phyloP scores from a whole-genome alignment of 2,329 filamentous ascomycete species.

The Hypoxylon sp. region DNA sequence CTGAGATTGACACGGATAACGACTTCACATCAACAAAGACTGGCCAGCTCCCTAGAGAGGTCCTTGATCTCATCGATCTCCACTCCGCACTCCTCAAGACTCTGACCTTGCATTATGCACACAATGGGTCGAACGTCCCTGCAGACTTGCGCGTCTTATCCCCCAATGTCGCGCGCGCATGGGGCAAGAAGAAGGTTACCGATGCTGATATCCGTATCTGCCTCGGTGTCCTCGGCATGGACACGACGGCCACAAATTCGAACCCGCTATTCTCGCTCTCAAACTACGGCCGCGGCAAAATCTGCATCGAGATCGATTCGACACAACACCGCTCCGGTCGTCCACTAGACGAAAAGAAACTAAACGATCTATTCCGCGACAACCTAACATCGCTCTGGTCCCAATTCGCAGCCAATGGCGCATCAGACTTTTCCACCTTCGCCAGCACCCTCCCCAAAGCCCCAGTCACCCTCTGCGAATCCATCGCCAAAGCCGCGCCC shows the following conservation, averaged over 20 bases:
- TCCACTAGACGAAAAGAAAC: slow-evolving; percentile 64
- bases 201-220: slow-evolving; percentile 76
- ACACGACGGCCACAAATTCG: slow-evolving; percentile 50
- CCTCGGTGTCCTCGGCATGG: slow-evolving; percentile 71
- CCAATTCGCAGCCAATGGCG: slow-evolving; percentile 50
- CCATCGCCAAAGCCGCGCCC: slow-evolving; percentile 68
- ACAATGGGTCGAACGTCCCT: slow-evolving; percentile 74
- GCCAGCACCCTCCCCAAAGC: slow-evolving; percentile 70
- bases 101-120: slow-evolving; percentile 77
- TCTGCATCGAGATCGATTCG: slow-evolving; percentile 71
- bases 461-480: slow-evolving; percentile 66
- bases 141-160: slow-evolving; percentile 74
- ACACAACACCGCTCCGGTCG: slow-evolving; percentile 55
- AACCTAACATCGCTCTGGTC: slow-evolving; percentile 66
- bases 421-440: slow-evolving; percentile 62
- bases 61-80: slow-evolving; percentile 73
- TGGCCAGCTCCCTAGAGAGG: slow-evolving; percentile 63
- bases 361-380: slow-evolving; percentile 69
- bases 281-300: slow-evolving; percentile 62
- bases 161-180: slow-evolving; percentile 75
- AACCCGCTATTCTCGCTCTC: slow-evolving; percentile 51
- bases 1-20: slow-evolving; percentile 53
- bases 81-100: slow-evolving; percentile 78
- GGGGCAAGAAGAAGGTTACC: slow-evolving; percentile 79
- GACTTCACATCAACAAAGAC: slow-evolving; percentile 38